These are phyloP conservation scores for Globisporangium canariense DNA, from an alignment of 352 stramenopile species.

Conservation along the genomic window DNA sequence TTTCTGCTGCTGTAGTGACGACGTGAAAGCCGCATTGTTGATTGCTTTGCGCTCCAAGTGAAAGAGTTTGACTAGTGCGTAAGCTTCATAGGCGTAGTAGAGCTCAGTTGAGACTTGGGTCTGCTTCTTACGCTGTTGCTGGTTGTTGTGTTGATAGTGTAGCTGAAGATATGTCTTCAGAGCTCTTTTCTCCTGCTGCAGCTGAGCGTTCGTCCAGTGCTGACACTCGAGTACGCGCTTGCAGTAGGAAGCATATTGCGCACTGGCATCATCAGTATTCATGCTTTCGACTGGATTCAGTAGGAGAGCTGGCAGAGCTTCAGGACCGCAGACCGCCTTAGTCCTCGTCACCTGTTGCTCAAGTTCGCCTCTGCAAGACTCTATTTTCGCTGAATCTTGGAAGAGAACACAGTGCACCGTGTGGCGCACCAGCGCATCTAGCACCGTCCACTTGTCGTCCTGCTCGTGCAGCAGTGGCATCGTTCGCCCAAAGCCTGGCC, in stretches of 20 bases:
- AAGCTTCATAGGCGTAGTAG: slow-evolving; percentile 30
- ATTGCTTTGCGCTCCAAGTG: slow-evolving; percentile 25
- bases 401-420: slow-evolving; percentile 51
- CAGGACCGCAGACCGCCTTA: neutral
- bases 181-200: slow-evolving; percentile 30
- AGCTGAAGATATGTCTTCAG: slow-evolving; percentile 32
- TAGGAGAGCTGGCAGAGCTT: neutral
- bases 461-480: neutral
- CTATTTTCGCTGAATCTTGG: neutral
- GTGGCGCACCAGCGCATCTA: slow-evolving; percentile 39
- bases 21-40: neutral
- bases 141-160: neutral
- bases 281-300: neutral
- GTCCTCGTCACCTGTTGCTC: neutral
- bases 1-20: neutral
- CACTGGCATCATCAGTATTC: slow-evolving; percentile 7
- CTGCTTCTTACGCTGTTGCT: slow-evolving; percentile 1
- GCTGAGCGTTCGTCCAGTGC: slow-evolving; percentile 28
- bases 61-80: slow-evolving; percentile 62
- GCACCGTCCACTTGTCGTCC: slow-evolving; percentile 15
- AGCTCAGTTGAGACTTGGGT: neutral
- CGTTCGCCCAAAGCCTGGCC: neutral
- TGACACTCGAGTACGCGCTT: slow-evolving; percentile 29
- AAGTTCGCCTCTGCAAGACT: neutral
- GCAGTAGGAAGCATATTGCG: slow-evolving; percentile 9